Evolutionary conservation across 495 filamentous ascomycete species (phyloP).

Genomic region (Neurospora sp.): DNA sequence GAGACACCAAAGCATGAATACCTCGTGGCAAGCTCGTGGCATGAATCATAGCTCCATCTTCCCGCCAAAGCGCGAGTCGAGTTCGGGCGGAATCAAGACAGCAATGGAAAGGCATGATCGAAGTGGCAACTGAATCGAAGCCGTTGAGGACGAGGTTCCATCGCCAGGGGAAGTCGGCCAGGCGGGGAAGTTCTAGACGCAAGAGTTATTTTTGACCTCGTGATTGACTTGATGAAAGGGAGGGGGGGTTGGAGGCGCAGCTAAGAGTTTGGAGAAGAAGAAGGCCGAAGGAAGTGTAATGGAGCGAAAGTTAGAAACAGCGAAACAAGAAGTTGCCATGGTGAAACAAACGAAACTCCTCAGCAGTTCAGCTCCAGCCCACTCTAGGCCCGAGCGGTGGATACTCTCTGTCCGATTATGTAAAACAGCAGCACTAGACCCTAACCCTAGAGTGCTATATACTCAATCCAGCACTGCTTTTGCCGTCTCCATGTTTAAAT

Average conservation of each 20-base stretch:
- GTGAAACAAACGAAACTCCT: slow-evolving; percentile 1
- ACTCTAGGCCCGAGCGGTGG: background rate
- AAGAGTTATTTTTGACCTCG: background rate
- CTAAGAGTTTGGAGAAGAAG: background rate
- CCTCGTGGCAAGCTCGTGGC: background rate
- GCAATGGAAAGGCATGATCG: background rate
- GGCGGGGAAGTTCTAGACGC: background rate
- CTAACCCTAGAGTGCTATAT: background rate
- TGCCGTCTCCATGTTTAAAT: background rate
- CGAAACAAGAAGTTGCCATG: background rate
- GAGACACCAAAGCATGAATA: background rate
- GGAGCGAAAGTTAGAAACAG: background rate
- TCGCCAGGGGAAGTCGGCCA: background rate
- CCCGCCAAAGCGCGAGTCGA: background rate
- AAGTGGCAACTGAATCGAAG: background rate
- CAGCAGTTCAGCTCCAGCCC: background rate
- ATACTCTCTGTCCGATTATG: background rate
- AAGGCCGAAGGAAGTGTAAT: background rate
- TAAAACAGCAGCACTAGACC: background rate
- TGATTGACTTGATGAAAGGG: background rate
- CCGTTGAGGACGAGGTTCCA: background rate
- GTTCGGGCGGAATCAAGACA: background rate
- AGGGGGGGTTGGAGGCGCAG: background rate
- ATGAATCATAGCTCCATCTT: background rate
- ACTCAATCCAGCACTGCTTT: background rate